A percentile compares a stretch with the other conserved stretches of the same genome.
These are phyloP conservation scores for Ophiostoma triangulosporum DNA, from an alignment of 2,329 filamentous ascomycete genomes.

Conservation along the genomic window DNA sequence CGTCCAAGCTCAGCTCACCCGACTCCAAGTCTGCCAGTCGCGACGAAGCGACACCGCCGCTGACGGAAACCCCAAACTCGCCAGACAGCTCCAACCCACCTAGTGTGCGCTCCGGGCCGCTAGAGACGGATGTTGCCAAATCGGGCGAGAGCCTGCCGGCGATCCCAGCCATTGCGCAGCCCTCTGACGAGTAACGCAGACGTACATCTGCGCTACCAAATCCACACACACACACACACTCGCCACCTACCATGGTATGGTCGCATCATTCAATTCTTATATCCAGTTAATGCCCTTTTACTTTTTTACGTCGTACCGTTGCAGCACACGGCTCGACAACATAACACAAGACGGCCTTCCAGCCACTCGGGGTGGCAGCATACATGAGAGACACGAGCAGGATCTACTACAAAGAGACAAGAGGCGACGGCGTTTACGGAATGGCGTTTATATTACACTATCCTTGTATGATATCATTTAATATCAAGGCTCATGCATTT, in stretches of 20 bases:
- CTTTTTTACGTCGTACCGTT: too few relatives aligned
- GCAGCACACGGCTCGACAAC: too few relatives aligned
- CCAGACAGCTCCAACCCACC: slow-evolving; percentile 53
- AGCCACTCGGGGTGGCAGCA: background rate
- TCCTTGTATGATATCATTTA: background rate
- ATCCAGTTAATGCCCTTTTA: background rate
- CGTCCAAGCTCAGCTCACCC: background rate
- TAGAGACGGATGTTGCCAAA: slow-evolving; percentile 16
- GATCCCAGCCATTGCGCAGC: background rate
- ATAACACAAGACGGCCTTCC: too few relatives aligned
- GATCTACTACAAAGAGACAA: background rate
- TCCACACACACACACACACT: background rate
- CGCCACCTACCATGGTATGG: background rate
- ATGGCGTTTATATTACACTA: background rate
- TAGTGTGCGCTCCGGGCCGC: slow-evolving; percentile 46
- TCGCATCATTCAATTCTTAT: background rate
- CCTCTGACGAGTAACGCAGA: background rate
- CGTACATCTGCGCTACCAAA: background rate
- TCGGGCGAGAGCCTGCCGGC: background rate
- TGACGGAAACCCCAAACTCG: slow-evolving; percentile 57
- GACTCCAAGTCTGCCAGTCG: slow-evolving; percentile 3
- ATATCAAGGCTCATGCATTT: background rate
- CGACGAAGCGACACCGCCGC: slow-evolving; percentile 45
- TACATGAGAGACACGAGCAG: background rate
- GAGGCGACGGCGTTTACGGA: background rate